A percentile compares a stretch with the other conserved stretches of the same genome.
phyloP scores from a whole-genome alignment of 495 filamentous ascomycete species.

The Hypoxylon trugodes region DNA sequence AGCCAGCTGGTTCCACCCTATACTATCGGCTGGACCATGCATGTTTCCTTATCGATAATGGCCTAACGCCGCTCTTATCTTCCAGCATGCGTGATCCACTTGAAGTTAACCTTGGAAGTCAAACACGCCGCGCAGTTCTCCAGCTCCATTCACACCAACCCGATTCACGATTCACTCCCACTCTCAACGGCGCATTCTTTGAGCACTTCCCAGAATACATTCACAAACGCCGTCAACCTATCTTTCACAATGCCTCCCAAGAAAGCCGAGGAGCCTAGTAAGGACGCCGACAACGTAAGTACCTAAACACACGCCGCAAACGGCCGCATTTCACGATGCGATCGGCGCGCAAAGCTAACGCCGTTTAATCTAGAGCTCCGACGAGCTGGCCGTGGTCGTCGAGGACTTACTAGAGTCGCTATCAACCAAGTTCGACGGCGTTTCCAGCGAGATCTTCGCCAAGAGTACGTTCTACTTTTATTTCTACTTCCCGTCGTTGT shows the following conservation, averaged over 20 bases:
- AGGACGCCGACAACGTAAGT: slow-evolving; percentile 47
- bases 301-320: not conserved
- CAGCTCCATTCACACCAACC: not conserved
- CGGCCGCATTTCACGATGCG: not conserved
- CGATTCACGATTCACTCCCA: not conserved
- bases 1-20: too few relatives aligned
- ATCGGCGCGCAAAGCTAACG: slow-evolving; percentile 3
- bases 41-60: too few relatives aligned
- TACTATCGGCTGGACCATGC: too few relatives aligned
- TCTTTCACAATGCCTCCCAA: slow-evolving; percentile 2
- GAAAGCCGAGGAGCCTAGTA: slow-evolving; percentile 24
- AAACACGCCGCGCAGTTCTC: slow-evolving; percentile 2
- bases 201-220: not conserved
- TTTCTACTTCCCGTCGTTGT: not conserved
- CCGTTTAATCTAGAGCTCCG: slow-evolving; percentile 40
- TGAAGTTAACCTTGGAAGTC: too few relatives aligned
- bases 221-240: not conserved
- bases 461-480: slow-evolving; percentile 75
- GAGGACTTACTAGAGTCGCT: slow-evolving; percentile 87
- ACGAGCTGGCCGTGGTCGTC: slow-evolving; percentile 75
- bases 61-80: too few relatives aligned
- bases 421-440: slow-evolving; percentile 80
- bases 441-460: slow-evolving; percentile 84
- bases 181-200: not conserved
- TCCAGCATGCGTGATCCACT: too few relatives aligned